Percentiles rank a stretch among this genome's conserved stretches.
phyloP scores from a whole-genome alignment of 805 yeast species.

The Yamadazyma sp. region DNA sequence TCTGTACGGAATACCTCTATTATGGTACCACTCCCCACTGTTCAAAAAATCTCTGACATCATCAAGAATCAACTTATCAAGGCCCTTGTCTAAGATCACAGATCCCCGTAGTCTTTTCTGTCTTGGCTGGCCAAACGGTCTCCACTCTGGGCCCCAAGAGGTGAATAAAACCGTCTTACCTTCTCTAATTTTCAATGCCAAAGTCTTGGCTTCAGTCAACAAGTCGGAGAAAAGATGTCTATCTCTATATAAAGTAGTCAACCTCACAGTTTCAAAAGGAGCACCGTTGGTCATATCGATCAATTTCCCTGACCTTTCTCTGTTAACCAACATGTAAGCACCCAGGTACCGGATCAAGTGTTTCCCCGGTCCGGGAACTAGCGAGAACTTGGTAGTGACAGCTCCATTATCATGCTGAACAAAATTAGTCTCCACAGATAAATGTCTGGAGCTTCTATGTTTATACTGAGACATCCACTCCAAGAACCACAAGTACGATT shows the following conservation, averaged over 20 bases:
- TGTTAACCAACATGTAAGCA: constrained; percentile 81
- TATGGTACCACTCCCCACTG: constrained; percentile 88
- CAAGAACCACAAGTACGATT: constrained; percentile 90
- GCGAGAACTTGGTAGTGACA: constrained; percentile 78
- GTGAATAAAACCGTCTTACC: constrained; percentile 94
- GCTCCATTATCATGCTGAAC: constrained; percentile 92
- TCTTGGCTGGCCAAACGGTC: constrained; percentile 95
- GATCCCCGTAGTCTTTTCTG: constrained; percentile 81
- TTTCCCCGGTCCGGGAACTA: constrained; percentile 97
- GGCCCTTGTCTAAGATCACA: constrained; percentile 77
- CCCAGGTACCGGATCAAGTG: constrained; percentile 84
- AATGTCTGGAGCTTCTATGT: constrained; percentile 71
- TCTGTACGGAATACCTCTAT: constrained; percentile 96
- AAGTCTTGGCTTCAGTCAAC: constrained; percentile 75
- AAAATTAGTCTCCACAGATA: constrained; percentile 85
- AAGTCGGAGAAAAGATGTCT: constrained; percentile 66
- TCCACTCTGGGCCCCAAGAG: constrained; percentile 98
- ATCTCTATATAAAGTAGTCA: constrained; percentile 87
- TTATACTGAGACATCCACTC: constrained; percentile 94
- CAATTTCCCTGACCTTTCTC: constrained; percentile 88
- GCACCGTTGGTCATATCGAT: constrained; percentile 88
- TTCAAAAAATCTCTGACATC: constrained; percentile 81
- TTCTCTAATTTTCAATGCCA: constrained; percentile 80
- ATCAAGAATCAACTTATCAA: constrained; percentile 59
- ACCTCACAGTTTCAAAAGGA: constrained; percentile 94